Evolutionary conservation across 2,329 filamentous ascomycete species (phyloP), one percentile per base, ranked within the genome.

Genomic region (Boeremia lycopersici): DNA sequence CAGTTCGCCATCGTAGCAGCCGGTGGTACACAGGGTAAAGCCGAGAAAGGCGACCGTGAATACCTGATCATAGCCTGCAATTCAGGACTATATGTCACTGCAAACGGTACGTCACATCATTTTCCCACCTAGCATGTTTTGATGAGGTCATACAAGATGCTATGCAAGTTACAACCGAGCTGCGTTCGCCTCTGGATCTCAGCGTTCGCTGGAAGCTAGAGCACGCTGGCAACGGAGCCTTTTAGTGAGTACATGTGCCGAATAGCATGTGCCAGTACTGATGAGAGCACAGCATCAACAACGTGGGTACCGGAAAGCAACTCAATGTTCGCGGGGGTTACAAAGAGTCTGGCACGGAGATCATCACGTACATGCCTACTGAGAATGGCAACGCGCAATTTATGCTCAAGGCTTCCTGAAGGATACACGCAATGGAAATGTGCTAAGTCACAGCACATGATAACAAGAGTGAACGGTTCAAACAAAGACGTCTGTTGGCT

Each of bases 11-110:
- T 46, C 15, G 45, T 31, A n/a, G 45, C 45, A 13, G 45, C 35
- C 6, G 45, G 45, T 4, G 45, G 45, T n/a, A 48, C 45, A 10
- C 33, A 33, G n/a, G 26, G 45, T 2, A 48, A 48, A 11, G 8
- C 45, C 28, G 34, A 48, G 35, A 48, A n/a, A 33, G 45, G 45
- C 11, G 35, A 48, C 13, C 45, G 45, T 11, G 45, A 48, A 28
- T 48, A 48, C 26, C 19, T 34, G 6, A 33, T 41, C 15, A 41
- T 48, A 13, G 46, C 36, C 1, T 36, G 17, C 15, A 41, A 41
- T 19, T 48, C 36, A 7, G 46, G 46, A 12, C 46, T 48, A 6
- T 48, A 48, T 26, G 29, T 48, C 17, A 28, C 46, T 33, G 8
- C 46, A 6, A 41, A 41, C 9, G 28, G 46, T 40, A 38, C n/a